Base-by-base conservation (phyloP, 163 green algal genomes). In the Smithsoniella earleae region DNA sequence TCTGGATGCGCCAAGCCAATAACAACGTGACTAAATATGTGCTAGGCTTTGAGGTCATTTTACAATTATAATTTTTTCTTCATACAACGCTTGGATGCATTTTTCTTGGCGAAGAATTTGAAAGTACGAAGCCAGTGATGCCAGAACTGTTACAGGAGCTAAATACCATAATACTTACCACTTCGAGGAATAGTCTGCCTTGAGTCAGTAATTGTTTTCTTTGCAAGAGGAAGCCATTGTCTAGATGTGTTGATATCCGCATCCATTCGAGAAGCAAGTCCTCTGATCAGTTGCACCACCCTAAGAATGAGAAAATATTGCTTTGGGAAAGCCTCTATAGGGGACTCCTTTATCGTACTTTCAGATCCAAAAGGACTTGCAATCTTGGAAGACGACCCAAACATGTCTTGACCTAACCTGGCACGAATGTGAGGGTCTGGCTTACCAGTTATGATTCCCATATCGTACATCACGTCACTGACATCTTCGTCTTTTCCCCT, bases 221-320 rank as follows among this genome's bases (percentile, higher is more conserved):
- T 63, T 1, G 86, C 86, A 64, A 84, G 83, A 2, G 78, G 78
- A 3, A 69, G 78, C 86, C 86, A 92, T 73, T 93, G 89, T 13
- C 76, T 46, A 0, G 86, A 87, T 6, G 52, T 81, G 74, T 78
- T 89, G 77, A 96, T 95, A 65, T 91, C 31, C 34, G 95, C 81
- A 55, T 84, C 86, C 89, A 96, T 95, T 46, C 85, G 81, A 84
- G 79, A 16, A 62, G 86, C 79, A 54, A 96, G 82, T 3, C 90
- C 90, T 1, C 90, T 76, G 78, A 98, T 83, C 78, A 98, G 81
- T 79, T 96, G 92, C 30, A 92, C 82, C 73, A 94, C 88, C 18
- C 92, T 81, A 79, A 98, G 79, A 66, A 98, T 89, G 77, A 98
- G 96, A 78, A 97, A 97, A 73, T 96, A 82, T 80, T 98, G 92